These are phyloP conservation scores for Mycena pura DNA, from an alignment of 768 basidiomycete species.

Conservation along the genomic window DNA sequence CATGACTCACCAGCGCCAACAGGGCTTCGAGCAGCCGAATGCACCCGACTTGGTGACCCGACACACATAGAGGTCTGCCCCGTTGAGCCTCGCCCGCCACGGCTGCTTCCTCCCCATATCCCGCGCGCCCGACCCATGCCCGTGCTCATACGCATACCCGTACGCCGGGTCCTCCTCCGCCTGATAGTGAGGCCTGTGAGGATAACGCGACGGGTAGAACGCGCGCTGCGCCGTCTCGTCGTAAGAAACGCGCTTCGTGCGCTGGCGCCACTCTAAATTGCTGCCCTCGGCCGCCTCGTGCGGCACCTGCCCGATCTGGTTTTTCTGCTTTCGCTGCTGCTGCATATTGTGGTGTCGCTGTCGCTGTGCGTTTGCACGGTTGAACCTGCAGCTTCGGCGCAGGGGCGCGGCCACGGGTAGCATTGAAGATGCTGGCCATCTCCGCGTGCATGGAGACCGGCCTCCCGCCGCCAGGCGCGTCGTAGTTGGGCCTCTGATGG, in stretches of 20 bases:
- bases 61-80: conserved; percentile 62
- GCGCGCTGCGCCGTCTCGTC: conserved; percentile 5
- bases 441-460: conserved; percentile 59
- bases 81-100: conserved; percentile 48
- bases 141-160: conserved; percentile 9
- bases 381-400: conserved; percentile 62
- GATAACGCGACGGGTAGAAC: conserved; percentile 10
- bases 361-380: conserved; percentile 31
- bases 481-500: conserved; percentile 61
- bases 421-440: conserved; percentile 64
- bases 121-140: neutral
- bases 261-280: conserved; percentile 17
- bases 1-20: conserved; percentile 51
- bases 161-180: neutral
- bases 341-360: conserved; percentile 18
- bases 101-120: neutral
- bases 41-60: conserved; percentile 53
- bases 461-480: conserved; percentile 50
- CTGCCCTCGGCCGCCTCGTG: conserved; percentile 4
- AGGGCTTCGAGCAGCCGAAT: conserved; percentile 58
- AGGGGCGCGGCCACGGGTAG: conserved; percentile 56
- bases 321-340: conserved; percentile 21
- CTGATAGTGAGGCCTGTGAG: conserved; percentile 11
- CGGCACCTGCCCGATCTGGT: conserved; percentile 17
- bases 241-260: conserved; percentile 13